Conservation (phyloP, 768 basidiomycete genomes). For the Lactifluus subvellereus region DNA sequence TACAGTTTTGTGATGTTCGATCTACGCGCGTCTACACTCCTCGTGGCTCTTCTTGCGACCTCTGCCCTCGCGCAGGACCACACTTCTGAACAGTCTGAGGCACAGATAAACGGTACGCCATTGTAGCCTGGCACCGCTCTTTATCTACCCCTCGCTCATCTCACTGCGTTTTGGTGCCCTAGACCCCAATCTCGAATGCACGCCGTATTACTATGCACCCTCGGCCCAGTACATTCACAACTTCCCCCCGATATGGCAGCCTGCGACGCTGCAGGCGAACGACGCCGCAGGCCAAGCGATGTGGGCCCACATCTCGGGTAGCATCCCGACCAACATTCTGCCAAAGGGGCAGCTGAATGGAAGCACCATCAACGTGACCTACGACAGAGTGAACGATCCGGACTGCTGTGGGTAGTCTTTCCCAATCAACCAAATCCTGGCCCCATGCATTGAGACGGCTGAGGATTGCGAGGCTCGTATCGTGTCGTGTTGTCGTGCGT, state of each 20-base stretch:
- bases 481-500: not conserved
- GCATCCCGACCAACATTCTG: constrained; percentile 42
- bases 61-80: constrained; percentile 14
- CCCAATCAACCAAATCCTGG: not conserved
- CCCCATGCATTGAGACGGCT: not conserved
- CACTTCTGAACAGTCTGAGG: constrained; percentile 20
- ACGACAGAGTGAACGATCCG: constrained; percentile 19
- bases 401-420: constrained; percentile 20
- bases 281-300: constrained; percentile 28
- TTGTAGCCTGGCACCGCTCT: not conserved
- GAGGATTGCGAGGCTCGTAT: not conserved
- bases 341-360: constrained; percentile 31
- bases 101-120: constrained; percentile 13
- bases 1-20: not conserved
- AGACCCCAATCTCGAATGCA: constrained; percentile 21
- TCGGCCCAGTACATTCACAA: not conserved
- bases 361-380: not conserved
- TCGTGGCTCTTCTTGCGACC: not conserved
- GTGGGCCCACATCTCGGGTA: constrained; percentile 39
- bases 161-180: not conserved
- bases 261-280: constrained; percentile 15
- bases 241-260: constrained; percentile 16
- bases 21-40: not conserved
- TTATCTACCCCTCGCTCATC: not conserved
- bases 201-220: constrained; percentile 18